Conservation (phyloP, 495 filamentous ascomycete genomes). For the Hypoxylon crocopeplum region DNA sequence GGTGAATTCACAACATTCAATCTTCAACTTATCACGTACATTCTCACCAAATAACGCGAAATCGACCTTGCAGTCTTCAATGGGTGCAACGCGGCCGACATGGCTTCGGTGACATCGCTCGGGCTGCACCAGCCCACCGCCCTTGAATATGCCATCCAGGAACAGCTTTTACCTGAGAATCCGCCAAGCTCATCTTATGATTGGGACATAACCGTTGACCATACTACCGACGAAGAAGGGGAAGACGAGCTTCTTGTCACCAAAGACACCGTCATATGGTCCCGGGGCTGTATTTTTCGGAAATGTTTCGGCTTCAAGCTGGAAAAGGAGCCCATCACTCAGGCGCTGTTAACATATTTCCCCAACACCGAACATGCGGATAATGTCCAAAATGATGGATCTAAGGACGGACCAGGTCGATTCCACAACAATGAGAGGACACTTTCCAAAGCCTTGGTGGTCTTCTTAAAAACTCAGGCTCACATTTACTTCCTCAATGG, state of each 20-base stretch:
- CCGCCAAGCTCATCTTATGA: conserved; percentile 70
- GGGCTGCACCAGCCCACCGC: conserved; percentile 87
- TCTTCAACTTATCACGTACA: no score
- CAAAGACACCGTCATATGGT: conserved; percentile 87
- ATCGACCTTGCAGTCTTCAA: conserved; percentile 11
- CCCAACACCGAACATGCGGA: conserved; percentile 58
- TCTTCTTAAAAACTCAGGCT: conserved; percentile 90
- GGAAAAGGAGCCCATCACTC: conserved; percentile 82
- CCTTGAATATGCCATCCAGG: conserved; percentile 81
- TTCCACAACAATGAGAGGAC: conserved; percentile 11
- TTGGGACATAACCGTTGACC: conserved; percentile 67
- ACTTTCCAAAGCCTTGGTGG: conserved; percentile 77
- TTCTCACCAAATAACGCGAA: no score
- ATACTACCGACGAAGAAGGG: conserved; percentile 52
- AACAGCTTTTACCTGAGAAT: conserved; percentile 75
- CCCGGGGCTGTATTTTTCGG: conserved; percentile 81
- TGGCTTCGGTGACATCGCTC: conserved; percentile 88
- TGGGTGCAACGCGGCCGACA: conserved; percentile 47
- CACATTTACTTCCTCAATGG: conserved; percentile 93
- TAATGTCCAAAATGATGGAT: conserved; percentile 5
- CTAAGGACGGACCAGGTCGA: conserved; percentile 16
- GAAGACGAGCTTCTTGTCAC: conserved; percentile 91
- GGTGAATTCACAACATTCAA: no score
- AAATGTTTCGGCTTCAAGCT: conserved; percentile 86
- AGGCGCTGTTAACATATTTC: conserved; percentile 87